Evolutionary conservation across 1,284 basidiomycete species (phyloP), one percentile per base, ranked within the genome.

Genomic region (Ganoderma sinense): DNA sequence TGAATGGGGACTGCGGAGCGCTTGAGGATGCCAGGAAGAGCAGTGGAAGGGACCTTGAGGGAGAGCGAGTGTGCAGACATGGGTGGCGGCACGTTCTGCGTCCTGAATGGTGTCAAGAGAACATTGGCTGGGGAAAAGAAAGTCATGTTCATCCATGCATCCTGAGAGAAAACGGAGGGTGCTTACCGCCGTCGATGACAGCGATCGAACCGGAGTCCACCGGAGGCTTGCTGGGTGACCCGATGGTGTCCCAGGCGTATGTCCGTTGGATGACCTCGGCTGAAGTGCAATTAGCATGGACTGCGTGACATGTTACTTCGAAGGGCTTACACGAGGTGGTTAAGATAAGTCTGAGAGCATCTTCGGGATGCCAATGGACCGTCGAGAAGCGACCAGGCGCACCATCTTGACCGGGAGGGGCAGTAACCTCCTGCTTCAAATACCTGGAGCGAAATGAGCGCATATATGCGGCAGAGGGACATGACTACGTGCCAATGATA

Each of bases 61-160:
- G 82, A 51, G 64, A 98, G 86, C 66, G 88, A 86, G 77, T 87
- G 86, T 0, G 96, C 92, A 0, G 92, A 93, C 97, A 99, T 98
- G 0, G 97, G 98, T 23, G 97, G 97, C 4, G 97, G 97, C 1
- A 97, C 89, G 78, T 97, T 98, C 82, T 98, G 95, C 4, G 90
- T 89, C 43, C 97, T 88, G 86, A 99, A 99, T 4, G 97, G 94
- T 0, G 97, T 99, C 56, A 99, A 83, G 4, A 97, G 87, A 61
- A 96, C 83, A n/a, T 85, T 84, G 2, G 88, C 93, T 97, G 65
- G 13, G 16, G 55, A 13, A 23, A 13, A 23, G 11, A 29, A 2
- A 13, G 16, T n/a, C n/a, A 20, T 11, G 29, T 18, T 45, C 39
- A 53, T 14, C 4, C 16, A 41, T 62, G 33, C 5, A n/a, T 69